A percentile compares a stretch with the other conserved stretches of the same genome.
These are phyloP conservation scores for Colletotrichum gloeosporioides DNA, from an alignment of 2,329 filamentous ascomycete genomes.

Conservation along the genomic window DNA sequence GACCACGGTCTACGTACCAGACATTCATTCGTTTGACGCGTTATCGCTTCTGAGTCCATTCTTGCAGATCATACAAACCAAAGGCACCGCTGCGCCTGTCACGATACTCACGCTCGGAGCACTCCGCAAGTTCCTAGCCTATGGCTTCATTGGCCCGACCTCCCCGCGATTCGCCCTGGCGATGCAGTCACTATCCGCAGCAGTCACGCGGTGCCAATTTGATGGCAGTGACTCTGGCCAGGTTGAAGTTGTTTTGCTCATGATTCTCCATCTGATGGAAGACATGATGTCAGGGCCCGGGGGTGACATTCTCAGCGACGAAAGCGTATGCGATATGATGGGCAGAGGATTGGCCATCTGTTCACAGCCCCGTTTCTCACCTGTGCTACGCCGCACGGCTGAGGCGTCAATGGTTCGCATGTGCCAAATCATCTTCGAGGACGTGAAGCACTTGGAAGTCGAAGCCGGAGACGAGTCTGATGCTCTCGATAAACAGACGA, in stretches of 20 bases:
- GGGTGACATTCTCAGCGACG: constrained; percentile 92
- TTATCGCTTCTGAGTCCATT: constrained; percentile 91
- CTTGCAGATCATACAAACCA: constrained; percentile 94
- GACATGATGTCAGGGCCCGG: constrained; percentile 95
- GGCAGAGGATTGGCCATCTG: constrained; percentile 96
- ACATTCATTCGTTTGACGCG: constrained; percentile 88
- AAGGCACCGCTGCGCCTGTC: constrained; percentile 93
- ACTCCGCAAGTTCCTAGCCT: constrained; percentile 95
- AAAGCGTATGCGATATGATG: constrained; percentile 99
- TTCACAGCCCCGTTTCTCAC: constrained; percentile 89
- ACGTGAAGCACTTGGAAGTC: constrained; percentile 84
- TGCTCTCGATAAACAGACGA: constrained; percentile 68
- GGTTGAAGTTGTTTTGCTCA: constrained; percentile 92
- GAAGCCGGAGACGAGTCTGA: constrained; percentile 73
- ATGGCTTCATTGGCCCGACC: constrained; percentile 83
- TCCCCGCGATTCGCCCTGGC: constrained; percentile 89
- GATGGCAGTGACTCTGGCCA: constrained; percentile 94
- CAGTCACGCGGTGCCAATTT: constrained; percentile 96
- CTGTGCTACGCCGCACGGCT: constrained; percentile 86
- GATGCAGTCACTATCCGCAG: constrained; percentile 93
- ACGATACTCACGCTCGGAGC: constrained; percentile 93
- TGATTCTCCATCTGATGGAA: constrained; percentile 97
- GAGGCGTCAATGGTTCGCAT: constrained; percentile 98
- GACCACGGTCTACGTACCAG: constrained; percentile 46
- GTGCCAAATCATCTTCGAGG: constrained; percentile 98